Percentiles rank a stretch among this genome's conserved stretches.
Conservation (phyloP, 441 rosid genomes). For the Arabidopsis lyrata region DNA sequence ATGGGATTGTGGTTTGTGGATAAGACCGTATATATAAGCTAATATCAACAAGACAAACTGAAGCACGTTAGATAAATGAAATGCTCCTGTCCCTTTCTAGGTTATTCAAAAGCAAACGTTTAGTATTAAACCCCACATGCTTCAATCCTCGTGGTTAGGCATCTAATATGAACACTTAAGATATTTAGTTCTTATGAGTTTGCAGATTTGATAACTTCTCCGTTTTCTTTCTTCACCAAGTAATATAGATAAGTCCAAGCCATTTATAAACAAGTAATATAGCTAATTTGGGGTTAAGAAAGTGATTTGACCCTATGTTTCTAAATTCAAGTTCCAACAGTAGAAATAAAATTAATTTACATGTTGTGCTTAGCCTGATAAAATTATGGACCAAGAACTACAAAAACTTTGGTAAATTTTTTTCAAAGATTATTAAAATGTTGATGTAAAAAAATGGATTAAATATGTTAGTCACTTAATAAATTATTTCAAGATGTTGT, state of each 20-base stretch:
- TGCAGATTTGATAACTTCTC: not conserved
- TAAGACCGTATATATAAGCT: slow-evolving; percentile 36
- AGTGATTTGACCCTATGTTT: not conserved
- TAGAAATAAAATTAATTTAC: not conserved
- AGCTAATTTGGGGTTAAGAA: too few relatives aligned
- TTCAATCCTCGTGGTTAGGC: slow-evolving; percentile 43
- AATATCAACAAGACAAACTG: slow-evolving; percentile 26
- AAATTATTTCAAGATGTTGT: too few relatives aligned
- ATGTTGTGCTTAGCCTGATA: not conserved
- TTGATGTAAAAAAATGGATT: too few relatives aligned
- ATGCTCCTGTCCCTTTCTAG: slow-evolving; percentile 43
- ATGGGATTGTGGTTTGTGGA: slow-evolving; percentile 39
- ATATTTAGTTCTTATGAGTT: not conserved
- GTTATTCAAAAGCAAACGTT: slow-evolving; percentile 45
- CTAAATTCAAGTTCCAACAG: not conserved
- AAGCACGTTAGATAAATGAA: slow-evolving; percentile 29
- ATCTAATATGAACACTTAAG: slow-evolving; percentile 33
- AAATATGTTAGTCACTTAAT: too few relatives aligned
- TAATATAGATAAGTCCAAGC: not conserved
- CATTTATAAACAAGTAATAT: not conserved
- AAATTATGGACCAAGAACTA: not conserved
- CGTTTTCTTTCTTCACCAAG: not conserved
- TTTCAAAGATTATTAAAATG: too few relatives aligned
- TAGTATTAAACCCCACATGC: slow-evolving; percentile 44
- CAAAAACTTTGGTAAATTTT: too few relatives aligned